These are phyloP conservation scores for Syzygium oleosum DNA, from an alignment of 345 rosid species.

Conservation along the genomic window DNA sequence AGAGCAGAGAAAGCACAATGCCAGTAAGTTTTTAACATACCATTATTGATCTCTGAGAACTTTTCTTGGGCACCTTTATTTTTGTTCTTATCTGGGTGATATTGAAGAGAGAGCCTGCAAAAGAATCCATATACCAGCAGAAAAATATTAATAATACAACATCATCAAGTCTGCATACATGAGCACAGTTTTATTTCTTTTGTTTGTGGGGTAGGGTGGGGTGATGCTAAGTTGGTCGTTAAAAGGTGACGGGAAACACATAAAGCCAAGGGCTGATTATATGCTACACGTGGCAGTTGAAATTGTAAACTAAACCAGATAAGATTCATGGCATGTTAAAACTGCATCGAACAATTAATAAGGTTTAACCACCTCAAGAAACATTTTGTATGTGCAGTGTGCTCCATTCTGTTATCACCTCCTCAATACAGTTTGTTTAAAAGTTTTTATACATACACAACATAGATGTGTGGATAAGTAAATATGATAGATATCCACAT, in stretches of 20 bases:
- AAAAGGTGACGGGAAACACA: not conserved
- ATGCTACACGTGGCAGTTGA: not conserved
- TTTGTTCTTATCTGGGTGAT: conserved; percentile 94
- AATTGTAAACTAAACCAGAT: not conserved
- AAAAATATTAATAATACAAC: not conserved
- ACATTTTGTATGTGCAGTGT: not conserved
- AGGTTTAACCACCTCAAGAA: not conserved
- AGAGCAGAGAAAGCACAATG: not conserved
- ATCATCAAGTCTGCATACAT: not conserved
- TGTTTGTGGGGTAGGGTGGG: not conserved
- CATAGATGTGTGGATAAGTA: not conserved
- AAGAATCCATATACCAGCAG: not conserved
- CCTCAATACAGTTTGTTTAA: not conserved
- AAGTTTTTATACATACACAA: not conserved
- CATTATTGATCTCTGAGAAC: conserved; percentile 88
- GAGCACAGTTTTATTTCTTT: not conserved
- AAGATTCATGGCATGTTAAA: not conserved
- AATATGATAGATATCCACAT: not conserved
- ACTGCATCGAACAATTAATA: not conserved
- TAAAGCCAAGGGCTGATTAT: not conserved
- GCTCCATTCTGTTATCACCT: not conserved
- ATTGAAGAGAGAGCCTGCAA: conserved; percentile 71
- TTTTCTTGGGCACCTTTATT: conserved; percentile 76
- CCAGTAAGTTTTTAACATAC: conserved; percentile 20
- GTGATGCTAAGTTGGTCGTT: not conserved